phyloP scores from a whole-genome alignment of 768 basidiomycete genomes.

The Tylopilus sp. region DNA sequence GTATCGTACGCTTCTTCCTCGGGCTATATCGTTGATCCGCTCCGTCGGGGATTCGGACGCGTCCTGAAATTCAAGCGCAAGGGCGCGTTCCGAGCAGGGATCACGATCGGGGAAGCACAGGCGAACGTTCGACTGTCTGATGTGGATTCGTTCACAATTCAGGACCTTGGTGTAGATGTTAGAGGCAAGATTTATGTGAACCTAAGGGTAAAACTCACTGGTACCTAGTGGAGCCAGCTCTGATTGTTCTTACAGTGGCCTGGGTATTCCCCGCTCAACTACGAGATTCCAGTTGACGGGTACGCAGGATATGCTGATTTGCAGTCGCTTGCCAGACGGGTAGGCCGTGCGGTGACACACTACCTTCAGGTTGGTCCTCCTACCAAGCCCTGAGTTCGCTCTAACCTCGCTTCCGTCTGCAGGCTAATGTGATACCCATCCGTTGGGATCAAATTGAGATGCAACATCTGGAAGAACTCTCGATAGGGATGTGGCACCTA shows the following conservation, averaged over 20 bases:
- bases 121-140: constrained; percentile 57
- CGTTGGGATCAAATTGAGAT: constrained; percentile 66
- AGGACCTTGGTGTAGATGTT: constrained; percentile 63
- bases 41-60: constrained; percentile 46
- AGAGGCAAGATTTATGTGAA: constrained; percentile 58
- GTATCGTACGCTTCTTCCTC: constrained; percentile 38
- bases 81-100: constrained; percentile 59
- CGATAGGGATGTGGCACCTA: constrained; percentile 71
- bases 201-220: constrained; percentile 47
- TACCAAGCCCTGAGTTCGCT: neutral
- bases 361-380: constrained; percentile 57
- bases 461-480: constrained; percentile 67
- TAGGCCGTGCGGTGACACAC: constrained; percentile 68
- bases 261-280: constrained; percentile 66
- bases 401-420: constrained; percentile 10
- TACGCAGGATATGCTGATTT: constrained; percentile 64
- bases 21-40: constrained; percentile 39
- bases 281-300: constrained; percentile 69
- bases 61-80: constrained; percentile 74
- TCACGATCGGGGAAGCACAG: constrained; percentile 68
- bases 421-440: constrained; percentile 70
- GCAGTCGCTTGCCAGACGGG: constrained; percentile 63
- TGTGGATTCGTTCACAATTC: constrained; percentile 57
- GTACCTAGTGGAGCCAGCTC: neutral
- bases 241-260: constrained; percentile 50